These are phyloP conservation scores for Prinsepia uniflora DNA, from an alignment of 306 rosid genomes.

Conservation along the genomic window DNA sequence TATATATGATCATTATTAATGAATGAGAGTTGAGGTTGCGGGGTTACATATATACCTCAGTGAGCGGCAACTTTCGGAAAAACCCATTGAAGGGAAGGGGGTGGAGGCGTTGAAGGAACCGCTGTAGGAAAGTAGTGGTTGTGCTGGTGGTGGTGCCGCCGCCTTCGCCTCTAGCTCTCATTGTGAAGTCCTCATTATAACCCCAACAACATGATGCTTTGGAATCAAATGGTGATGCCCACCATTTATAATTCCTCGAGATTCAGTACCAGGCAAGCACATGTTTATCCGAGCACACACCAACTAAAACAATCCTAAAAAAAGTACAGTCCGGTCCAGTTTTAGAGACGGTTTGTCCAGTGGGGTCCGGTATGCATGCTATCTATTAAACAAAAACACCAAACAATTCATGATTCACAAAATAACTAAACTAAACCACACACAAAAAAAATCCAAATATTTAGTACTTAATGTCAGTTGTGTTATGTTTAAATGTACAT, in stretches of 20 bases:
- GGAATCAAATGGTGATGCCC: conserved; percentile 31
- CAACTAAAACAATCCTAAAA: conserved; percentile 7
- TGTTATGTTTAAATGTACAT: background rate
- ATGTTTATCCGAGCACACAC: conserved; percentile 34
- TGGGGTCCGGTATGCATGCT: conserved; percentile 8
- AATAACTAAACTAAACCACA: background rate
- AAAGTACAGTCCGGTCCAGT: conserved; percentile 24
- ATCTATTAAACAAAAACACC: background rate
- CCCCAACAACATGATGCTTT: conserved; percentile 28
- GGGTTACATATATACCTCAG: conserved; percentile 49
- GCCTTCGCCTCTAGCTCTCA: conserved; percentile 35
- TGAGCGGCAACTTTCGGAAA: conserved; percentile 40
- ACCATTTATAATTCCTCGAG: conserved; percentile 64
- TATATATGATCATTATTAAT: too few relatives aligned
- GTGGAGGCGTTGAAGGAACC: conserved; percentile 37
- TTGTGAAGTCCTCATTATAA: conserved; percentile 34
- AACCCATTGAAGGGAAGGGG: conserved; percentile 23
- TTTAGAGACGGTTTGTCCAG: conserved; percentile 22
- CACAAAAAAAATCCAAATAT: background rate
- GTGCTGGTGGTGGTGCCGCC: conserved; percentile 1
- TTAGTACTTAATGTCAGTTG: background rate
- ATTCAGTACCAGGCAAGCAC: conserved; percentile 59
- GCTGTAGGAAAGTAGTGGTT: conserved; percentile 20
- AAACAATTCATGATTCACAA: background rate
- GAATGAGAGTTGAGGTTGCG: background rate